These are phyloP conservation scores for rapeseed (Brassica napus) DNA, from an alignment of 345 rosid species.

Conservation along the genomic window DNA sequence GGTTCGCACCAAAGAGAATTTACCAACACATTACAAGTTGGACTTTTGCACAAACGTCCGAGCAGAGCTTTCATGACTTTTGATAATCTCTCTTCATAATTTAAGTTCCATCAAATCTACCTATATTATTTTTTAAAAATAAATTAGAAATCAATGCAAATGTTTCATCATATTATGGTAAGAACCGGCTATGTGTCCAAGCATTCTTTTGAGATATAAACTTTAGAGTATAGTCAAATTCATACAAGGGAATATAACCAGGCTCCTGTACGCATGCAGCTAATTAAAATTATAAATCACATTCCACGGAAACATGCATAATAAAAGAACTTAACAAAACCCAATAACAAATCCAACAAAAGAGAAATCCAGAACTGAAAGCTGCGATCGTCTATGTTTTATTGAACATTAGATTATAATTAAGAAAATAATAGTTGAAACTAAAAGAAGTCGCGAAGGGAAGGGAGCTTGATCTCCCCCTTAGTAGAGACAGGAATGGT, in stretches of 20 bases:
- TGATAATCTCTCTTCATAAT: background rate
- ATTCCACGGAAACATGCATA: background rate
- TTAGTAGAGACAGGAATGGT: slow-evolving; percentile 66
- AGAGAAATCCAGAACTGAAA: background rate
- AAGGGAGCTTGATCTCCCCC: slow-evolving; percentile 88
- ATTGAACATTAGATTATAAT: background rate
- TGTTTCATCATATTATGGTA: background rate
- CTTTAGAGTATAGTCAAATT: background rate
- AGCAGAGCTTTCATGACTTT: background rate
- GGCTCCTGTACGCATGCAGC: background rate
- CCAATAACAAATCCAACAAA: slow-evolving; percentile 6
- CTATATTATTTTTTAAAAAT: background rate
- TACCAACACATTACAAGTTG: background rate
- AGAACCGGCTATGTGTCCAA: background rate
- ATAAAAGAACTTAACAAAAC: background rate
- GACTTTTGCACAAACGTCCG: slow-evolving; percentile 8
- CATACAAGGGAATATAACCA: background rate
- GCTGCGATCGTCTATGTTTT: slow-evolving; percentile 9
- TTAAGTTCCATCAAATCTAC: background rate
- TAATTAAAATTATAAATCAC: background rate
- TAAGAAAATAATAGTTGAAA: background rate
- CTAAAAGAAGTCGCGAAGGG: slow-evolving; percentile 57
- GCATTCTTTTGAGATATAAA: background rate
- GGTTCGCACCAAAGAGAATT: background rate
- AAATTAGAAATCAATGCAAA: background rate